Base-by-base conservation (phyloP, 2,329 filamentous ascomycete species). In the Xenoacremonium recifei region DNA sequence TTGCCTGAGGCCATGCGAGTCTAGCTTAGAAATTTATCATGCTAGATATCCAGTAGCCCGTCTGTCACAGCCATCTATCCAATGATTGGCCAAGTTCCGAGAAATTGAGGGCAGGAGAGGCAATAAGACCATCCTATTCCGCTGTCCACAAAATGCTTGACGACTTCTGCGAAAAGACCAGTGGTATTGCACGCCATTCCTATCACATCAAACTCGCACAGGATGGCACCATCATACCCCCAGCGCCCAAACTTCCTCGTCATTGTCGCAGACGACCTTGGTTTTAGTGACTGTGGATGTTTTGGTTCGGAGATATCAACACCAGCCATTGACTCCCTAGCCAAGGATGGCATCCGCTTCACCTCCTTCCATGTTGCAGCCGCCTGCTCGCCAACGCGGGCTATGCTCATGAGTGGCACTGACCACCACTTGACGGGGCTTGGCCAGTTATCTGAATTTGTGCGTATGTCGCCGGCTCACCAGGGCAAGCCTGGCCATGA, bases 321-420 rank as follows among this genome's bases (percentile, higher is more conserved):
- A 0, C 60, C 63, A 5, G 51, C 60, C 9, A 55, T 65, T 13
- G 53, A 62, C 27, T 42, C 38, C 15, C 49, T 63, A 2, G 70
- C 75, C 3, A 63, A 68, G 11, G 57, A 60, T 40, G 73, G 79
- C 21, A 61, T 84, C 16, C 74, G 79, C 5, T 80, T 84, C 54
- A 84, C 79, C 0, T 77, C 82, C 51, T 84, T 82, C 59, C 81
- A 85, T 54, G 76, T 80, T 2, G 80, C 82, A 0, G 76, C 80
- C 3, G 80, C 81, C 37, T 85, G 80, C 61, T 84, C 79, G 37
- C 82, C 82, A 2, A 80, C 79, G 3, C 69, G 80, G 25, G 77
- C 80, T 15, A 85, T 85, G 81, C 73, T 85, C 50, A 77, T 84
- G 71, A 82, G 79, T 7, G 59, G 59, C 7, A 59, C 58, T 1